Percentiles rank a stretch among this genome's conserved stretches.
Evolutionary conservation across 441 rosid species (phyloP).

Genomic region (Sinapis alba): DNA sequence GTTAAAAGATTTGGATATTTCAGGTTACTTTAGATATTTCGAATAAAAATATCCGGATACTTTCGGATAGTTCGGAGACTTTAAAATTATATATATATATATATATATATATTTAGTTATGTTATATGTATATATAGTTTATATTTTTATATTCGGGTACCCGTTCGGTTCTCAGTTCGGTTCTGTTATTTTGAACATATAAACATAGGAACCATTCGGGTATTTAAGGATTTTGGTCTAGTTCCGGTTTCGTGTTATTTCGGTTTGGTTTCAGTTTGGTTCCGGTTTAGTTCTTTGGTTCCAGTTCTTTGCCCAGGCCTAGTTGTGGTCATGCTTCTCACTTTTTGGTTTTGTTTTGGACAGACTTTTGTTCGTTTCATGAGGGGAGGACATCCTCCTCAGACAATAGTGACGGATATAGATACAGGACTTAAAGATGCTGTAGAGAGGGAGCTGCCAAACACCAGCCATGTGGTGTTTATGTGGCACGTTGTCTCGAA

Average conservation of each 20-base stretch:
- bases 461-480: slow-evolving; percentile 69
- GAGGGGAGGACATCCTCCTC: slow-evolving; percentile 83
- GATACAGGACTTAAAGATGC: slow-evolving; percentile 81
- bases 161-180: neutral
- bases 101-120: too few species aligned
- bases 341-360: slow-evolving; percentile 40
- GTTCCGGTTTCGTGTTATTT: too few species aligned
- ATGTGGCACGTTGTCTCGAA: slow-evolving; percentile 68
- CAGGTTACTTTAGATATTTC: too few species aligned
- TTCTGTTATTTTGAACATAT: too few species aligned
- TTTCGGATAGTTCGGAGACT: neutral
- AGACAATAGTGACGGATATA: slow-evolving; percentile 78
- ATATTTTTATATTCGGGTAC: too few species aligned
- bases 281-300: too few species aligned
- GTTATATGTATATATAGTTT: too few species aligned
- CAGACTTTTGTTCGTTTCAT: slow-evolving; percentile 84
- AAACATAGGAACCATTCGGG: too few species aligned
- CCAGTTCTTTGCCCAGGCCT: too few species aligned
- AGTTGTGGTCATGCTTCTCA: slow-evolving; percentile 16
- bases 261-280: too few species aligned
- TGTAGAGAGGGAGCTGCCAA: slow-evolving; percentile 70
- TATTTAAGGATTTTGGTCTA: too few species aligned
- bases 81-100: too few species aligned
- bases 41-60: neutral
- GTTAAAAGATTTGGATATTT: neutral